Evolutionary conservation across 2,329 filamentous ascomycete genomes (phyloP).

Genomic region (Lasiodiplodia hormozganensis): DNA sequence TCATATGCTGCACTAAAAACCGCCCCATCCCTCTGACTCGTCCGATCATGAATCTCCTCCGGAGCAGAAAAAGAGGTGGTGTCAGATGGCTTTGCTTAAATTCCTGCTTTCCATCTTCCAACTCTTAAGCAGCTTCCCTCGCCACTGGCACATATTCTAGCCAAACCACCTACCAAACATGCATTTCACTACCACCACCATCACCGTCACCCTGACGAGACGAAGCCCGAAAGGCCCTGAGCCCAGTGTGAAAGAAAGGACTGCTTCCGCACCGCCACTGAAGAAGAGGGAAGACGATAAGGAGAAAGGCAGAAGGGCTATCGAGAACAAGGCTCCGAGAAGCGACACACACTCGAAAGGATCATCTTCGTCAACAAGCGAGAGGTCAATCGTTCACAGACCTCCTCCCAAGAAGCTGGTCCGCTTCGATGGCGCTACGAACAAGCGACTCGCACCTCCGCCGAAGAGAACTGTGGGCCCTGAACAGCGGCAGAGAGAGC

Average conservation of each 20-base stretch:
- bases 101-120: background rate
- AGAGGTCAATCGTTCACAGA: background rate
- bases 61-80: background rate
- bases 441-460: background rate
- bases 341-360: background rate
- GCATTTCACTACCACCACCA: background rate
- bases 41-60: background rate
- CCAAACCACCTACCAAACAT: background rate
- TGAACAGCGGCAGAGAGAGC: background rate
- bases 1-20: background rate
- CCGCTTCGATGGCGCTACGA: background rate
- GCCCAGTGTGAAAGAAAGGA: background rate
- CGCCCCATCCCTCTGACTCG: background rate
- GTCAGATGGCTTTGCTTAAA: background rate
- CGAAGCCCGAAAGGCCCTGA: background rate
- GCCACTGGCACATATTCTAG: background rate
- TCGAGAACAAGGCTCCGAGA: background rate
- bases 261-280: background rate
- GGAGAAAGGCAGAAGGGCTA: background rate
- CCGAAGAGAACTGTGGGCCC: background rate
- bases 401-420: background rate
- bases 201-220: background rate
- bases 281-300: background rate
- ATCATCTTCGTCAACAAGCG: background rate
- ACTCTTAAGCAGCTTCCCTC: background rate